Evolutionary conservation across 768 basidiomycete species (phyloP).

Genomic region (Rhodotorula kratochvilovae): DNA sequence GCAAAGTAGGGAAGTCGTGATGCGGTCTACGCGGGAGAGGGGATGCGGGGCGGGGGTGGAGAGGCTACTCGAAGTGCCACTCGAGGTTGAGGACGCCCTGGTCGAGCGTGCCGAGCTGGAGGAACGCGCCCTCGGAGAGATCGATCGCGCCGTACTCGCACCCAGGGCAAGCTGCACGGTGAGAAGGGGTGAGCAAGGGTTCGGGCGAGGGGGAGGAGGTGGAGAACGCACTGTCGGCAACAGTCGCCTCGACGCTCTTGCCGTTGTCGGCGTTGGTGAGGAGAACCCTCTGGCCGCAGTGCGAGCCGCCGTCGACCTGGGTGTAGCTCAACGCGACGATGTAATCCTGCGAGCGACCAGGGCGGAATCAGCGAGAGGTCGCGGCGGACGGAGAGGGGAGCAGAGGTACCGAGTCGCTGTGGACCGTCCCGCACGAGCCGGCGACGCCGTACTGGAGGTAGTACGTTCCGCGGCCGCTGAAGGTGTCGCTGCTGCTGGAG

Average conservation of each 20-base stretch:
- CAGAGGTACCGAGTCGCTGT: constrained; percentile 47
- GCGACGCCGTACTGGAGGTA: constrained; percentile 52
- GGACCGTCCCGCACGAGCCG: constrained; percentile 64
- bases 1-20: neutral
- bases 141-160: constrained; percentile 36
- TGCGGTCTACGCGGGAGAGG: neutral
- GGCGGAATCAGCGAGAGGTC: neutral
- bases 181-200: too few species aligned
- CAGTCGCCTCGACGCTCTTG: constrained; percentile 59
- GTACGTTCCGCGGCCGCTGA: constrained; percentile 22
- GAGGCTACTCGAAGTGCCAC: neutral
- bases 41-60: neutral
- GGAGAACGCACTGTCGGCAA: constrained; percentile 59
- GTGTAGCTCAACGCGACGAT: neutral
- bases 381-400: neutral
- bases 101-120: constrained; percentile 26
- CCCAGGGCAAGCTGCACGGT: constrained; percentile 2
- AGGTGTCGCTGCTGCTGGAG: neutral
- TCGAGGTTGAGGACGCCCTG: constrained; percentile 14
- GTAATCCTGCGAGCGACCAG: neutral
- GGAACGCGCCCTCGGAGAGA: constrained; percentile 21
- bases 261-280: constrained; percentile 56
- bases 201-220: too few species aligned
- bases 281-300: constrained; percentile 46
- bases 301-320: neutral